These are phyloP conservation scores for Arthrobotrys sphaeroides DNA, from an alignment of 2,329 filamentous ascomycete species.

Conservation along the genomic window DNA sequence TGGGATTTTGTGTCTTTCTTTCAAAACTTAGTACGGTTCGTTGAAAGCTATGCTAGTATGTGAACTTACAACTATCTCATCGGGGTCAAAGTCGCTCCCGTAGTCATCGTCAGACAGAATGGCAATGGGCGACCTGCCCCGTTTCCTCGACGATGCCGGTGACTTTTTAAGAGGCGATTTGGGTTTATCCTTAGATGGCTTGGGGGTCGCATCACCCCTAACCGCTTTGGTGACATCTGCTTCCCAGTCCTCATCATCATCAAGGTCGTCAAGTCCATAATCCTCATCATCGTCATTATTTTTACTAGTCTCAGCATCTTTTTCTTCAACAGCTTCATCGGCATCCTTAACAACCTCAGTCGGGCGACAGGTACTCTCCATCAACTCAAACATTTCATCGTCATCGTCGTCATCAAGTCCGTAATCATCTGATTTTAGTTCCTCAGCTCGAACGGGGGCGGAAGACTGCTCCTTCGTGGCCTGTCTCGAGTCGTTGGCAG, in stretches of 20 bases:
- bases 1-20: constrained; percentile 58
- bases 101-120: constrained; percentile 33
- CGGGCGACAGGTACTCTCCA: constrained; percentile 22
- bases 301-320: not conserved
- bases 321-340: not conserved
- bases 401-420: constrained; percentile 67
- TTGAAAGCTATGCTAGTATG: constrained; percentile 32
- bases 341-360: not conserved
- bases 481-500: constrained; percentile 47
- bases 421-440: constrained; percentile 62
- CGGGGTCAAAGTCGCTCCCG: constrained; percentile 53
- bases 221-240: constrained; percentile 42
- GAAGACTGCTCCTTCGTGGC: constrained; percentile 61
- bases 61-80: constrained; percentile 52
- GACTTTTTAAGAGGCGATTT: constrained; percentile 24
- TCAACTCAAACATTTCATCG: constrained; percentile 45
- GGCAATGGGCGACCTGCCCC: constrained; percentile 10
- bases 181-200: constrained; percentile 4
- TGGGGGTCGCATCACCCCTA: not conserved
- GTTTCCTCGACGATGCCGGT: constrained; percentile 7
- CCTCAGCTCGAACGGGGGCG: constrained; percentile 63
- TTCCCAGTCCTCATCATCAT: constrained; percentile 50
- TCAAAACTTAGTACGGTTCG: constrained; percentile 55
- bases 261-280: constrained; percentile 44
- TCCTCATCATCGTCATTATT: constrained; percentile 23